Conservation (phyloP, 2,329 filamentous ascomycete species). For the Stemphylium beticola region DNA sequence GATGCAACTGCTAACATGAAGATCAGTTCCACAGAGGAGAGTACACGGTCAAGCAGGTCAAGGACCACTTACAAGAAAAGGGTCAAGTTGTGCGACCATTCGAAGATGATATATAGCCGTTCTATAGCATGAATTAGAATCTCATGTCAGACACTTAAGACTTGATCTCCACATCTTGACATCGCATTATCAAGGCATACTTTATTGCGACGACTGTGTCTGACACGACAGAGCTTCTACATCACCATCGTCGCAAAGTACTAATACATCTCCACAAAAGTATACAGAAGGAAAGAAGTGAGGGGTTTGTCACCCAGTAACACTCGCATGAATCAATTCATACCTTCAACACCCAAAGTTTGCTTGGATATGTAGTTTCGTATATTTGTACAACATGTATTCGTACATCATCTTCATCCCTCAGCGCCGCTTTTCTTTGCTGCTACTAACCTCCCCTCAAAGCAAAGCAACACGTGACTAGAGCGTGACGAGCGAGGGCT, state of each 20-base stretch:
- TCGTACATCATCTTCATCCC: neutral
- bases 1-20: constrained; percentile 10
- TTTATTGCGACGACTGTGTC: no score
- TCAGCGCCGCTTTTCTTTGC: no score
- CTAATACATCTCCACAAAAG: no score
- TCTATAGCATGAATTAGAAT: neutral
- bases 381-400: neutral
- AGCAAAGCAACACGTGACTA: no score
- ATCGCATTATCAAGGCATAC: neutral
- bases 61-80: constrained; percentile 74
- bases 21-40: constrained; percentile 87
- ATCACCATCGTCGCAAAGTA: no score
- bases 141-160: neutral
- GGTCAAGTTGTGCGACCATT: constrained; percentile 81
- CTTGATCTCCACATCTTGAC: neutral
- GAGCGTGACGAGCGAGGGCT: no score
- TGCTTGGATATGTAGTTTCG: neutral
- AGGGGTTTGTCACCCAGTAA: no score
- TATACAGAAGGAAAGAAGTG: no score
- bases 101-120: constrained; percentile 56
- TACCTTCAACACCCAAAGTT: no score
- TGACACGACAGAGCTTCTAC: no score
- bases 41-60: constrained; percentile 93
- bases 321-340: no score
- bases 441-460: no score